Conservation (phyloP, 352 stramenopile species). For the Globisporangium acanthophoron region DNA sequence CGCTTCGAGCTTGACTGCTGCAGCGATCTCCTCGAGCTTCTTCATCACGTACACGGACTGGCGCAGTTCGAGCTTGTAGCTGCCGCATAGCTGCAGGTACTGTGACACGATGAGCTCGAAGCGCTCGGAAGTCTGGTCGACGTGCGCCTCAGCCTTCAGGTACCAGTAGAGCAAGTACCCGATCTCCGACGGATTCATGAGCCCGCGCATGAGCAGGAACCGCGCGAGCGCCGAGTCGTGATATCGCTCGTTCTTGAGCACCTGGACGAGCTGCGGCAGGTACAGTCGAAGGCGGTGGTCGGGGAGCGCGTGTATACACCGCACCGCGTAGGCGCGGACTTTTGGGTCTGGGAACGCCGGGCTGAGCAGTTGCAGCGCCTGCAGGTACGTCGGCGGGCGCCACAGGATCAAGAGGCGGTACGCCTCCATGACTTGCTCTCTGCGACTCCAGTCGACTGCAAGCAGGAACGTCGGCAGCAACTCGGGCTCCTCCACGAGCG, state of each 20-base stretch:
- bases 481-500: conserved; percentile 58
- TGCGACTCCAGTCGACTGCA: conserved; percentile 80
- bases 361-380: conserved; percentile 86
- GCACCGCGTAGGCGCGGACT: conserved; percentile 90
- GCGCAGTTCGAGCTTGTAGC: conserved; percentile 83
- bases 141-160: conserved; percentile 63
- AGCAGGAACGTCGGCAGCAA: conserved; percentile 83
- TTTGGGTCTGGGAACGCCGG: conserved; percentile 86
- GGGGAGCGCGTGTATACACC: conserved; percentile 79
- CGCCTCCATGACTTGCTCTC: conserved; percentile 69
- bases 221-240: conserved; percentile 76
- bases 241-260: conserved; percentile 80
- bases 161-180: conserved; percentile 85
- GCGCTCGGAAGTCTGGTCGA: conserved; percentile 48
- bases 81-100: conserved; percentile 87
- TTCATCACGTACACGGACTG: conserved; percentile 92
- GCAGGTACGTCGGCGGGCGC: conserved; percentile 71
- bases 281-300: conserved; percentile 88
- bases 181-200: conserved; percentile 74
- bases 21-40: conserved; percentile 78
- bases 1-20: conserved; percentile 49
- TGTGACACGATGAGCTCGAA: conserved; percentile 67
- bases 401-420: conserved; percentile 78
- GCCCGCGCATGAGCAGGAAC: conserved; percentile 67
- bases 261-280: conserved; percentile 82